Percentiles rank a stretch among this genome's conserved stretches.
phyloP scores from a whole-genome alignment of 176 grass and related monocot species.

The Stipa capillata region DNA sequence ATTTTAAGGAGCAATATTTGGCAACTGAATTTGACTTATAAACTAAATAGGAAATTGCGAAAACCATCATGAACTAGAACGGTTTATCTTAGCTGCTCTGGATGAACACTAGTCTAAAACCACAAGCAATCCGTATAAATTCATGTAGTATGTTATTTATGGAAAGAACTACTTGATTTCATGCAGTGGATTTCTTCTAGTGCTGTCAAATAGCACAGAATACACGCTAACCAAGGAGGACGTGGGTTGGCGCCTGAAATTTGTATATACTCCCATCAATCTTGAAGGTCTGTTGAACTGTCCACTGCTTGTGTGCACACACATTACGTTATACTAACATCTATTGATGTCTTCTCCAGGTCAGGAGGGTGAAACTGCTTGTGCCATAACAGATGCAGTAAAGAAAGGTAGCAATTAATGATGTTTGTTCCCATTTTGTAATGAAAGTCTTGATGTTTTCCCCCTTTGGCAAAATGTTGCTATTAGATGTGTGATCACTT shows the following conservation, averaged over 20 bases:
- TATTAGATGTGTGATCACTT: slow-evolving; percentile 5
- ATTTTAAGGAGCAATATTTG: slow-evolving; percentile 1
- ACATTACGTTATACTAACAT: slow-evolving; percentile 21
- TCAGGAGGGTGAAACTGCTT: slow-evolving; percentile 68
- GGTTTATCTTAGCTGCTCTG: not conserved
- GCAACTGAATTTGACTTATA: not conserved
- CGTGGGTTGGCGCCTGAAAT: slow-evolving; percentile 53
- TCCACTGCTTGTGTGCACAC: slow-evolving; percentile 15
- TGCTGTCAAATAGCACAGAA: slow-evolving; percentile 57
- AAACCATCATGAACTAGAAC: not conserved
- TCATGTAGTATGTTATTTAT: not conserved
- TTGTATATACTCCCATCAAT: slow-evolving; percentile 80
- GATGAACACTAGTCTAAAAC: not conserved
- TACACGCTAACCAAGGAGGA: slow-evolving; percentile 73
- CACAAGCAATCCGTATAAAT: not conserved
- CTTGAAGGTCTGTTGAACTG: slow-evolving; percentile 65
- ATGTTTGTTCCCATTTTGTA: not conserved
- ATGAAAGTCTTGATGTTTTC: not conserved
- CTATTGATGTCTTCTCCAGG: slow-evolving; percentile 41
- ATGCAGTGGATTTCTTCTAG: slow-evolving; percentile 62
- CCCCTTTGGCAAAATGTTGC: not conserved
- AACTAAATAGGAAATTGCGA: not conserved
- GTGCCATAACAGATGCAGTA: slow-evolving; percentile 51
- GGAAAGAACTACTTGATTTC: slow-evolving; percentile 11
- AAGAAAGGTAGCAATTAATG: slow-evolving; percentile 68